Conservation (phyloP, 192 early-diverging fungal genomes). For the Backusella macrospora region DNA sequence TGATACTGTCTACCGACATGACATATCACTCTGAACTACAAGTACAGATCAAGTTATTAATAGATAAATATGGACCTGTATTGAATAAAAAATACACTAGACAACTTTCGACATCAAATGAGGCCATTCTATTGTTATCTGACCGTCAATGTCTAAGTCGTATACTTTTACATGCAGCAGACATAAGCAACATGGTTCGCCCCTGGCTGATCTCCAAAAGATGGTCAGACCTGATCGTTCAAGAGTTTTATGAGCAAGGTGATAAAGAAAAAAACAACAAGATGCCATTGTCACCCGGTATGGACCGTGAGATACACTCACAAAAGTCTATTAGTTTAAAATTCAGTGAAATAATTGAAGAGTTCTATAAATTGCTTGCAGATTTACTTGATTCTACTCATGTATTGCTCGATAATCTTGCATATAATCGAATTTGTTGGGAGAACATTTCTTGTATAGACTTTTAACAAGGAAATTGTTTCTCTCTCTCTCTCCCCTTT, state of each 20-base stretch:
- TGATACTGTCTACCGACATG: slow-evolving; percentile 23
- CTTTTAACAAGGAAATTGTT: not conserved
- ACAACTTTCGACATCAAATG: not conserved
- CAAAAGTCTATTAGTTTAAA: slow-evolving; percentile 74
- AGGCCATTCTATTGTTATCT: slow-evolving; percentile 35
- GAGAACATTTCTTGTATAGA: not conserved
- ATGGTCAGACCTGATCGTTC: slow-evolving; percentile 83
- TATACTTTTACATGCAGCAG: slow-evolving; percentile 77
- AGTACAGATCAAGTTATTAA: not conserved
- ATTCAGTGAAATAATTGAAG: slow-evolving; percentile 72
- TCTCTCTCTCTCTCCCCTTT: too few species aligned
- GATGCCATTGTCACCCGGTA: slow-evolving; percentile 80
- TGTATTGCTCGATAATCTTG: slow-evolving; percentile 49
- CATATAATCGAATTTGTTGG: slow-evolving; percentile 13
- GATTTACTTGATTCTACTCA: slow-evolving; percentile 68
- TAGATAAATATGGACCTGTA: slow-evolving; percentile 4
- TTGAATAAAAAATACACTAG: not conserved
- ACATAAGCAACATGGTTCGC: slow-evolving; percentile 82
- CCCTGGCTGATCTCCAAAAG: slow-evolving; percentile 81
- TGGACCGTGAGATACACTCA: slow-evolving; percentile 70
- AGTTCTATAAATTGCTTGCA: slow-evolving; percentile 79
- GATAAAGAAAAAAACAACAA: slow-evolving; percentile 71
- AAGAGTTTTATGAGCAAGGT: slow-evolving; percentile 83
- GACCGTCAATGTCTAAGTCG: slow-evolving; percentile 61
- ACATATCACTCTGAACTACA: slow-evolving; percentile 6